A percentile compares a stretch with the other conserved stretches of the same genome.
These are phyloP conservation scores for Hibiscus trionum DNA, from an alignment of 345 rosid species.

Conservation along the genomic window DNA sequence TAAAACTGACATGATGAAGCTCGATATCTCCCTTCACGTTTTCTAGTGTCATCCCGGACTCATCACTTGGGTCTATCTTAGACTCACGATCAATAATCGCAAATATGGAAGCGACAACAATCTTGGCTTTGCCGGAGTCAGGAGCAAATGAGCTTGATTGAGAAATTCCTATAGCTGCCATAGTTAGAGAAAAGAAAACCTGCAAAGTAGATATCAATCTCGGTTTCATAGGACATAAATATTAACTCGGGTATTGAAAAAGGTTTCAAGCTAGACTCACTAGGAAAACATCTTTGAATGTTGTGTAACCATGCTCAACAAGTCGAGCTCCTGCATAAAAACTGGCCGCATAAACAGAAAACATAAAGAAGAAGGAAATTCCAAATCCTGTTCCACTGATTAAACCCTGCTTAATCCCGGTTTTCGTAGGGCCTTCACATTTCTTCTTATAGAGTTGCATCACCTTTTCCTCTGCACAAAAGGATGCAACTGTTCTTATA, in stretches of 20 bases:
- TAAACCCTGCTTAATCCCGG: slow-evolving; percentile 29
- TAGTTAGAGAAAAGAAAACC: slow-evolving; percentile 24
- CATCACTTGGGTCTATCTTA: not conserved
- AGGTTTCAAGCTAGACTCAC: slow-evolving; percentile 20
- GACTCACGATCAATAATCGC: slow-evolving; percentile 15
- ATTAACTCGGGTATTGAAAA: not conserved
- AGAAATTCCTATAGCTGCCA: slow-evolving; percentile 20
- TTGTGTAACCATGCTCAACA: slow-evolving; percentile 38
- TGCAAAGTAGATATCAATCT: slow-evolving; percentile 1
- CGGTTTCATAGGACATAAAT: not conserved
- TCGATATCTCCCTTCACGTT: slow-evolving; percentile 18
- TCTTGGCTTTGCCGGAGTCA: slow-evolving; percentile 13
- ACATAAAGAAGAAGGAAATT: not conserved
- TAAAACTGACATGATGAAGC: slow-evolving; percentile 20
- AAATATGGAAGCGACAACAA: slow-evolving; percentile 24
- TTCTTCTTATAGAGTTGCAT: not conserved
- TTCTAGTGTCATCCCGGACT: not conserved
- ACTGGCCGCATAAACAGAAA: slow-evolving; percentile 25
- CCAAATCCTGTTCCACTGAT: slow-evolving; percentile 37
- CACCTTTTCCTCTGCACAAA: not conserved
- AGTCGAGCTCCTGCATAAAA: slow-evolving; percentile 70
- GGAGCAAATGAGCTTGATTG: slow-evolving; percentile 13
- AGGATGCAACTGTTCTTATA: not conserved
- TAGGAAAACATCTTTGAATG: slow-evolving; percentile 52
- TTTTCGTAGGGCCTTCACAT: not conserved